Percentiles rank a stretch among this genome's conserved stretches.
Conservation (phyloP, 2,329 filamentous ascomycete species). For the Nemania diffusa region DNA sequence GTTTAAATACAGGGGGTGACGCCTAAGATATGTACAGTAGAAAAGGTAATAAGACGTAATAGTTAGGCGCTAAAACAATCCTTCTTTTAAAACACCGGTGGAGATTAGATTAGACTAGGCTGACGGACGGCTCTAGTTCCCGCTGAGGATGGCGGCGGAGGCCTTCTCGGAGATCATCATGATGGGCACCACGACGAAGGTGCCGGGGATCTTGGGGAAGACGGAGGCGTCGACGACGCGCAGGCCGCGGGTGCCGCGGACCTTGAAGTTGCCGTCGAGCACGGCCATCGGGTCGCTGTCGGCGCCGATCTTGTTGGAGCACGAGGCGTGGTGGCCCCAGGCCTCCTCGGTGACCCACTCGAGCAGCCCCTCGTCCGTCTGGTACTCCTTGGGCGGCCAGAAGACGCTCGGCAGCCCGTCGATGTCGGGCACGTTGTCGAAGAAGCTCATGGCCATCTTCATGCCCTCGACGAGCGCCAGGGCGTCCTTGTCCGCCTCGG, state of each 20-base stretch:
- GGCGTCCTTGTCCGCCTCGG: conserved; percentile 59
- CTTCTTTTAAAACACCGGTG: neutral
- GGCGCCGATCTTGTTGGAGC: conserved; percentile 46
- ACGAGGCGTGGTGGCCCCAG: conserved; percentile 47
- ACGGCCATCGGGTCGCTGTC: conserved; percentile 63
- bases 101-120: neutral
- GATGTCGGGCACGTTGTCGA: conserved; percentile 54
- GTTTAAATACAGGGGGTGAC: conserved; percentile 8
- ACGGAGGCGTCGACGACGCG: conserved; percentile 66
- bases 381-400: conserved; percentile 37
- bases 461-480: conserved; percentile 67
- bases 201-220: conserved; percentile 61
- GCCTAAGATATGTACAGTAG: conserved; percentile 18
- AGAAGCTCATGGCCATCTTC: conserved; percentile 59
- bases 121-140: too few relatives aligned
- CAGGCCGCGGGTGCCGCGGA: conserved; percentile 61
- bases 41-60: neutral
- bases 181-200: conserved; percentile 44
- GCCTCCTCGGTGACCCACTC: conserved; percentile 45
- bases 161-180: conserved; percentile 48
- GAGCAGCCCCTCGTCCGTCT: conserved; percentile 41
- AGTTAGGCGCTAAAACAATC: neutral
- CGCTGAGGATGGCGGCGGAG: conserved; percentile 42
- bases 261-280: conserved; percentile 61
- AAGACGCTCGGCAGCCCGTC: conserved; percentile 49